Base-by-base conservation (phyloP, 495 filamentous ascomycete genomes). In the Podospora anserina region DNA sequence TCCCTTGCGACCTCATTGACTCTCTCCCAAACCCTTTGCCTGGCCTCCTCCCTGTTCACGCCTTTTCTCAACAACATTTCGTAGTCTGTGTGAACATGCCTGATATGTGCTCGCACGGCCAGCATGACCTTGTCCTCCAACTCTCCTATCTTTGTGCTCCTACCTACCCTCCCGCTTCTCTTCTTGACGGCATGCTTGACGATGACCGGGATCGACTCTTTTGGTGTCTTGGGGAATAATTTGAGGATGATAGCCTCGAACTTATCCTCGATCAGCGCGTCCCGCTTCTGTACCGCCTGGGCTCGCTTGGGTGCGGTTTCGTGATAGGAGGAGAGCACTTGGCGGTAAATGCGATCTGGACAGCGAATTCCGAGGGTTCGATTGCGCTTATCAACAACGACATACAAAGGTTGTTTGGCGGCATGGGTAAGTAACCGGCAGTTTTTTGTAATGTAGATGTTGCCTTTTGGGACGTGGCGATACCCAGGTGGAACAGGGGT, bases 61-160 rank as follows among this genome's bases (percentile, higher is more conserved):
- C 75, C 74, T 0, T 34, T 28, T 9, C 55, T 67, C 19, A 82
- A 63, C 27, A 78, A 44, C 39, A 44, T 16, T 3, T 82, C 78
- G 27, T 83, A 83, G 1, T 74, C 49, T 4, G 80, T 83, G 30
- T 82, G 74, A 2, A 61, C 19, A 58, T 82, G 80, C 16, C 81
- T 71, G 23, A 81, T 77, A 44, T 83, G 74, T 2, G 81, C 78
- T 3, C 71, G 68, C 16, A 78, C 77, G 13, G 78, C 80, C 7
- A 82, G 68, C 57, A 49, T 67, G 7, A 75, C 79, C 65, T 77
- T 79, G 27, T 76, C 65, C 11, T 71, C 63, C 44, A 79, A 20
- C 4, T 70, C 64, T 3, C 76, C n/a, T 58, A 23, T 77, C 6
- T 61, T 64, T 0, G 75, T 77, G 18, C 55, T 58, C 59, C 79